These are phyloP conservation scores for Hyparrhenia diplandra DNA, from an alignment of 176 grass and related monocot species.

Conservation along the genomic window DNA sequence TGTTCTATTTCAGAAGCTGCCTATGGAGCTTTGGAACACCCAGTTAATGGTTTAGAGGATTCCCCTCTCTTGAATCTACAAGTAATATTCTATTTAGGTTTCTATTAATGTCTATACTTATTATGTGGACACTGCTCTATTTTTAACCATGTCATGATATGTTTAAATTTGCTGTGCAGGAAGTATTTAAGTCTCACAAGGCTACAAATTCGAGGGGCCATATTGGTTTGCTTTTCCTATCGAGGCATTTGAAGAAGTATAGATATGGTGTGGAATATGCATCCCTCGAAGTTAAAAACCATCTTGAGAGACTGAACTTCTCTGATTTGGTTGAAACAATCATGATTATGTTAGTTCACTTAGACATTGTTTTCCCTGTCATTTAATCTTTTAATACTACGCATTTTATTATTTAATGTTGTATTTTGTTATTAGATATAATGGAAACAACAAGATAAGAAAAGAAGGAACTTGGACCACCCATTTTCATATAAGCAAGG, in stretches of 20 bases:
- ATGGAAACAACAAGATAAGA: slow-evolving; percentile 20
- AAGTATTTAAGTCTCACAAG: slow-evolving; percentile 77
- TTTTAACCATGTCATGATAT: background rate
- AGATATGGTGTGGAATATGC: slow-evolving; percentile 96
- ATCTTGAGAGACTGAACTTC: slow-evolving; percentile 72
- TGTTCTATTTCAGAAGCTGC: slow-evolving; percentile 95
- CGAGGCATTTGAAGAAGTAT: slow-evolving; percentile 52
- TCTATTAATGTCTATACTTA: background rate
- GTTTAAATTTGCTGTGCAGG: slow-evolving; percentile 48
- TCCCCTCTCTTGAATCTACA: slow-evolving; percentile 90
- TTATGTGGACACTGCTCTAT: background rate
- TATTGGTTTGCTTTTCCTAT: slow-evolving; percentile 66
- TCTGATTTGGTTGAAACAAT: slow-evolving; percentile 72
- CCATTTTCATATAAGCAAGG: slow-evolving; percentile 94
- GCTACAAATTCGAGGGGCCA: slow-evolving; percentile 36
- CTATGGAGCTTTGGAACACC: slow-evolving; percentile 86
- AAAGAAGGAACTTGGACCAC: slow-evolving; percentile 61
- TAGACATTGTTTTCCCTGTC: slow-evolving; percentile 1
- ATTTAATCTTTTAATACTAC: slow-evolving; percentile 18
- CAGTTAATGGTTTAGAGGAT: slow-evolving; percentile 67
- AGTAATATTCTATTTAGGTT: slow-evolving; percentile 35
- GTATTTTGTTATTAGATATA: slow-evolving; percentile 50
- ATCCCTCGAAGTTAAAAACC: slow-evolving; percentile 72
- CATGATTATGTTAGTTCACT: slow-evolving; percentile 72
- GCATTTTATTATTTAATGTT: slow-evolving; percentile 22